phyloP scores from a whole-genome alignment of 805 yeast species.

The Teunomyces funiuensis region DNA sequence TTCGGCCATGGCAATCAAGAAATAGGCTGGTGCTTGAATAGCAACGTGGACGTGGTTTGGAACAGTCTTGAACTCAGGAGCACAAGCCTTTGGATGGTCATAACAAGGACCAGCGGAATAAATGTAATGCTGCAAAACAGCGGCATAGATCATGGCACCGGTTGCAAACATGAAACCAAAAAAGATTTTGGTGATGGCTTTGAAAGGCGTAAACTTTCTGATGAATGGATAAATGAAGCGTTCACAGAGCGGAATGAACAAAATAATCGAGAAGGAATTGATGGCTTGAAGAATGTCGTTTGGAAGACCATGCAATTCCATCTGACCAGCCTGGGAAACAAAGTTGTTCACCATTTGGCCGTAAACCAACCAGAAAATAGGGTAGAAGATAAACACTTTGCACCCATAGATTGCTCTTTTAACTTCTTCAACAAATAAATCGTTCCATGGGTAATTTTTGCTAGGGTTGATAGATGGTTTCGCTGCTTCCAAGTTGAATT shows the following conservation, averaged over 20 bases:
- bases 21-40: conserved; percentile 66
- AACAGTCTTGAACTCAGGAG: conserved; percentile 28
- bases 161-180: conserved; percentile 67
- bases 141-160: conserved; percentile 69
- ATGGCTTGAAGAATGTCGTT: conserved; percentile 76
- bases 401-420: conserved; percentile 64
- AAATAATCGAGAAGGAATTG: conserved; percentile 70
- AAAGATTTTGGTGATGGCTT: conserved; percentile 69
- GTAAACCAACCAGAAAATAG: conserved; percentile 72
- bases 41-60: conserved; percentile 66
- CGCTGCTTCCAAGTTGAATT: conserved; percentile 51
- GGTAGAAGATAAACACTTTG: conserved; percentile 67
- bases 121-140: conserved; percentile 67
- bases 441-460: conserved; percentile 55
- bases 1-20: conserved; percentile 70
- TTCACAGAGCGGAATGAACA: conserved; percentile 73
- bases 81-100: conserved; percentile 56
- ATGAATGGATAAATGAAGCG: conserved; percentile 47
- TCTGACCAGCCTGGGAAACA: conserved; percentile 68
- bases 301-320: conserved; percentile 75
- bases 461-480: conserved; percentile 55
- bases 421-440: conserved; percentile 72
- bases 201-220: conserved; percentile 49
- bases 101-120: conserved; percentile 74
- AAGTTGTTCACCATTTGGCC: conserved; percentile 70